These are phyloP conservation scores for Termitomyces sp. DNA, from an alignment of 768 basidiomycete species.

Conservation along the genomic window DNA sequence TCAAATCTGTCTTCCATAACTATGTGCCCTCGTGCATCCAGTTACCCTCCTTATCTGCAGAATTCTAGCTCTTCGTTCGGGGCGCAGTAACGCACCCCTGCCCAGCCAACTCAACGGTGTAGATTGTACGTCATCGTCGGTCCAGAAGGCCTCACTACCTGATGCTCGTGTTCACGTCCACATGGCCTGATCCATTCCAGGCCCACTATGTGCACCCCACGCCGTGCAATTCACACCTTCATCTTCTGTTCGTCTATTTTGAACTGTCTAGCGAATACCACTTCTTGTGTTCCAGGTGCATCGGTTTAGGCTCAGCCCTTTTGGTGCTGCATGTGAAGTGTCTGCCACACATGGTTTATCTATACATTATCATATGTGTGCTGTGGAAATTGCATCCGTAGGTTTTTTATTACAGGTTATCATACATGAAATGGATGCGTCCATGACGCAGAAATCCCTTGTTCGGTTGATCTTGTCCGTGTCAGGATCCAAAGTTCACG, in stretches of 20 bases:
- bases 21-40: background rate
- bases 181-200: conserved; percentile 3
- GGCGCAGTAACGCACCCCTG: conserved; percentile 2
- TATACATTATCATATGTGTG: too few species aligned
- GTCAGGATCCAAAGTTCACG: background rate
- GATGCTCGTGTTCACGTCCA: conserved; percentile 7
- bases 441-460: background rate
- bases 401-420: background rate
- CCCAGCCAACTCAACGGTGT: background rate
- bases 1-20: background rate
- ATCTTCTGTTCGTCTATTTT: conserved; percentile 1
- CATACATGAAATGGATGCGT: background rate
- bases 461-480: background rate
- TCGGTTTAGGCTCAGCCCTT: conserved; percentile 1
- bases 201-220: background rate
- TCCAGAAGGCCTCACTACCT: background rate
- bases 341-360: too few species aligned
- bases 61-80: background rate
- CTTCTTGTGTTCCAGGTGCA: conserved; percentile 1
- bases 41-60: background rate
- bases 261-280: background rate
- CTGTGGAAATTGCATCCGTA: background rate
- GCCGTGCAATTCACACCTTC: conserved; percentile 1
- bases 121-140: conserved; percentile 7
- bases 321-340: conserved; percentile 1